These are phyloP conservation scores for Pyrenochaeta sp. DNA, from an alignment of 2,329 filamentous ascomycete genomes.

Conservation along the genomic window DNA sequence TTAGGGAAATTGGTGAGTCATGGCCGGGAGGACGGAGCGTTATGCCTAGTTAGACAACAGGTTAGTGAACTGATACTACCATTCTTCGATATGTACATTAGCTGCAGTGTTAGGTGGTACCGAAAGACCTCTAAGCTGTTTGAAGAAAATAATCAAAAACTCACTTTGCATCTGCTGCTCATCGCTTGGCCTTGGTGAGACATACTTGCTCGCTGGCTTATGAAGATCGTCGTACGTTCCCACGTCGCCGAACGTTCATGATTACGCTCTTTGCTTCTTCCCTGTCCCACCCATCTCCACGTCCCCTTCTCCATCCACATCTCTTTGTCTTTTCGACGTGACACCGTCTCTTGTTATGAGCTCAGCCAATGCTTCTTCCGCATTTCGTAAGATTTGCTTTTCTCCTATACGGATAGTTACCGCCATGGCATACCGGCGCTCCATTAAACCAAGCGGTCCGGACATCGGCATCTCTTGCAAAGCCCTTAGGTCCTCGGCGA, in stretches of 20 bases:
- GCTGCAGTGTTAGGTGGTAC: slow-evolving; percentile 8
- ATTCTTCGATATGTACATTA: slow-evolving; percentile 23
- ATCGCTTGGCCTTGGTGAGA: background rate
- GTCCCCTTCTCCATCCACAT: slow-evolving; percentile 36
- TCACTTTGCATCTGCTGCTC: slow-evolving; percentile 14
- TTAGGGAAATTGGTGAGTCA: background rate
- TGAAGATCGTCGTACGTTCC: background rate
- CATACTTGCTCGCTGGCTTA: background rate
- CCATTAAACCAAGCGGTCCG: slow-evolving; percentile 14
- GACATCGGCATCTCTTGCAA: slow-evolving; percentile 43
- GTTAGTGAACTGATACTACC: slow-evolving; percentile 19
- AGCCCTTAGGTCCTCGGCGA: slow-evolving; percentile 63
- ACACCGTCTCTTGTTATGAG: slow-evolving; percentile 42
- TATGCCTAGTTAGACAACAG: slow-evolving; percentile 17
- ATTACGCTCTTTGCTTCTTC: slow-evolving; percentile 38
- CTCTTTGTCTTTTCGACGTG: slow-evolving; percentile 33
- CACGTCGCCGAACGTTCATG: background rate
- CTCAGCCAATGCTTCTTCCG: slow-evolving; percentile 50
- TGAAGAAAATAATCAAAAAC: slow-evolving; percentile 28
- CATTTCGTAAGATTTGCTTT: slow-evolving; percentile 70
- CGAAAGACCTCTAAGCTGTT: background rate
- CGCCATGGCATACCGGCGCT: slow-evolving; percentile 64
- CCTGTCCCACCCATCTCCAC: slow-evolving; percentile 34
- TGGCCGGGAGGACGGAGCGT: background rate
- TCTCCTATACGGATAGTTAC: slow-evolving; percentile 74